These are phyloP conservation scores for Sporothrix pseudoabietina DNA, from an alignment of 2,329 filamentous ascomycete species.

Conservation along the genomic window DNA sequence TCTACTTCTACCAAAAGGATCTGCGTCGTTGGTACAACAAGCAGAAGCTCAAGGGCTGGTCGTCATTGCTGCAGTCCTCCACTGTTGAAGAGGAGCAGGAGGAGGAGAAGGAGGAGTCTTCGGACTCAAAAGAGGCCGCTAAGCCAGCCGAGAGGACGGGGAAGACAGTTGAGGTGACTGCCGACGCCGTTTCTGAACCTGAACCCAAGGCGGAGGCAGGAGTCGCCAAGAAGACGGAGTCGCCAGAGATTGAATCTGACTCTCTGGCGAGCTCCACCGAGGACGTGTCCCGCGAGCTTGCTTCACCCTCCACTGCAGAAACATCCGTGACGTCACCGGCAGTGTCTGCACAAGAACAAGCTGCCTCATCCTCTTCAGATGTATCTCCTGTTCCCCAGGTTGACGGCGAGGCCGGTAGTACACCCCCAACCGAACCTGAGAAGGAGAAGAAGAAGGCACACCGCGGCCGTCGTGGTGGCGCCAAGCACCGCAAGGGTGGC, in stretches of 20 bases:
- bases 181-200: no score
- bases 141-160: background rate
- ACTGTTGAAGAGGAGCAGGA: background rate
- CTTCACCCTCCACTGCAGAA: background rate
- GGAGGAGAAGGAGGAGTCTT: background rate
- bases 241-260: background rate
- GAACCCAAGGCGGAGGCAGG: background rate
- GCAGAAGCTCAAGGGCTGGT: conserved; percentile 29
- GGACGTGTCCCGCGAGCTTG: background rate
- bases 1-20: conserved; percentile 44
- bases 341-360: background rate
- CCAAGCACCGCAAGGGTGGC: conserved; percentile 61
- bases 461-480: conserved; percentile 70
- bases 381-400: background rate
- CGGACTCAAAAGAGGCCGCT: no score
- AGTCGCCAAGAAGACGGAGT: background rate
- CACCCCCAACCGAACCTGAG: conserved; percentile 39
- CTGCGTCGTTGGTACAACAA: conserved; percentile 35
- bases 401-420: background rate
- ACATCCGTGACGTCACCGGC: background rate
- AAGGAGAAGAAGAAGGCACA: conserved; percentile 66
- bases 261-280: conserved; percentile 9
- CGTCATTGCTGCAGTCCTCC: background rate
- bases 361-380: background rate
- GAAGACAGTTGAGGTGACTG: background rate